Base-by-base conservation (phyloP, 805 yeast species). In the Tetrapisispora fleetii region DNA sequence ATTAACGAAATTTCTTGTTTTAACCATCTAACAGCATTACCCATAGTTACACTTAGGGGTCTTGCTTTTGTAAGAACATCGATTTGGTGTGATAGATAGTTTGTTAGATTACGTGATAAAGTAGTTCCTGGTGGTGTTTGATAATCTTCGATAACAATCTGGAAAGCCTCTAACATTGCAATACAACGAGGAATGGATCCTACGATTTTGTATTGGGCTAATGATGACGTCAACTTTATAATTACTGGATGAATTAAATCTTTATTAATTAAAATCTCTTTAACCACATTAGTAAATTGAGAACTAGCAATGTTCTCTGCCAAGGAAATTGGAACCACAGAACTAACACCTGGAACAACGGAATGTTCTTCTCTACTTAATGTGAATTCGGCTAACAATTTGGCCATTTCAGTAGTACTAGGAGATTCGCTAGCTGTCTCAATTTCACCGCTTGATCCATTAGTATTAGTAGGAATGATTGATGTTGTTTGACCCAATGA, bases 11-110 rank as follows among this genome's bases (percentile, higher is more conserved):
- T 91, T 64, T 86, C 91, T 70, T 91, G 98, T 62, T 93, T 93
- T 54, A 93, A 75, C 96, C 97, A 90, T 58, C 99, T 79, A 55
- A 93, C 93, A 2, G 97, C 91, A 69, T 90, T 93, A 48, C 99
- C 99, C 99, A 93, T 93, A 1, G 96, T 78, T 2, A 90, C 85
- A 48, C 93, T 81, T 44, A 93, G 73, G 1, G 98, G 97, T 53
- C 99, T 79, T 3, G 96, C 90, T 10, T 87, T 80, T 58, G 87
- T 91, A 57, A 93, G 72, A 56, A 85, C 87, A 63, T 91, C 99
- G 54, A 93, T 93, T 68, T 93, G 99, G 60, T 85, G 87, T 11
- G 95, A 81, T 50, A 93, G 73, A 64, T 89, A 91, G 32, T 83
- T 81, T 0, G 96, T 88, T 59, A 93, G 75, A 67, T 90, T 86